phyloP scores from a whole-genome alignment of 768 basidiomycete species.

The Suillus spraguei region DNA sequence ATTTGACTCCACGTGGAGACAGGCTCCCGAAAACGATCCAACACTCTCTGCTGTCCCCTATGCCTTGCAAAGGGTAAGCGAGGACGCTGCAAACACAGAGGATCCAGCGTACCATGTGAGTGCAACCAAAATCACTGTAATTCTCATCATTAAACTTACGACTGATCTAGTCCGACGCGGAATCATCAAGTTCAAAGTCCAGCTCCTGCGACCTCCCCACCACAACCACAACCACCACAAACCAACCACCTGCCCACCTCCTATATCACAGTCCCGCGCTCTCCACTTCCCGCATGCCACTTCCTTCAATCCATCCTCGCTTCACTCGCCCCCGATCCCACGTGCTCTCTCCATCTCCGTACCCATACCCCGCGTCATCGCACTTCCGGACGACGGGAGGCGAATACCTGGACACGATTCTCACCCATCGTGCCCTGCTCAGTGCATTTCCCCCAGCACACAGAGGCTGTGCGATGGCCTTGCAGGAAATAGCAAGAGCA shows the following conservation, averaged over 20 bases:
- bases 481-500: slow-evolving; percentile 64
- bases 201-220: slow-evolving; percentile 33
- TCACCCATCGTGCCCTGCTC: slow-evolving; percentile 74
- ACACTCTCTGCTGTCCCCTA: slow-evolving; percentile 23
- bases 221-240: slow-evolving; percentile 14
- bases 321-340: slow-evolving; percentile 49
- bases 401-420: slow-evolving; percentile 77
- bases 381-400: slow-evolving; percentile 61
- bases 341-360: slow-evolving; percentile 35
- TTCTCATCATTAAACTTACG: neutral
- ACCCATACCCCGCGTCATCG: slow-evolving; percentile 33
- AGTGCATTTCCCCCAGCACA: slow-evolving; percentile 64
- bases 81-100: slow-evolving; percentile 46
- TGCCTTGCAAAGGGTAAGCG: slow-evolving; percentile 38
- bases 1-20: slow-evolving; percentile 29
- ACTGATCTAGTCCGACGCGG: slow-evolving; percentile 45
- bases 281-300: slow-evolving; percentile 51
- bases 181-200: slow-evolving; percentile 47
- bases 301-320: slow-evolving; percentile 62
- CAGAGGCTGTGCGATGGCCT: slow-evolving; percentile 60
- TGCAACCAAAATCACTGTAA: neutral
- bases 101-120: slow-evolving; percentile 47
- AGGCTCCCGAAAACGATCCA: slow-evolving; percentile 29
- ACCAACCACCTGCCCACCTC: slow-evolving; percentile 19
- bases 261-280: slow-evolving; percentile 16